Evolutionary conservation across 345 rosid genomes (phyloP).

Genomic region (Corymbia maculata): DNA sequence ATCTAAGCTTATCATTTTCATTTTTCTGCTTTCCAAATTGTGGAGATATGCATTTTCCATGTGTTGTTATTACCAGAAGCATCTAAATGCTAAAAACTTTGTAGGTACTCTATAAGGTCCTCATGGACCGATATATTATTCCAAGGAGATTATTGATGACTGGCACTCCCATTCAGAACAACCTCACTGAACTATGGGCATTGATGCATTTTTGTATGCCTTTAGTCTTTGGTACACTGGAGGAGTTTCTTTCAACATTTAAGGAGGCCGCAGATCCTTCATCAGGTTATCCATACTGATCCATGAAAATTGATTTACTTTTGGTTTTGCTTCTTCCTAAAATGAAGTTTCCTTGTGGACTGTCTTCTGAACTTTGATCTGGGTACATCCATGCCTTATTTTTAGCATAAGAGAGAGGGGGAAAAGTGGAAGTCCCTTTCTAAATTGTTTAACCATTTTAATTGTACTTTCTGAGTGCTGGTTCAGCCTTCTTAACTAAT

Average conservation of each 20-base stretch:
- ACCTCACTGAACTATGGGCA: slow-evolving; percentile 90
- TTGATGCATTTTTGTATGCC: slow-evolving; percentile 95
- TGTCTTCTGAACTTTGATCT: not conserved
- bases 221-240: slow-evolving; percentile 63
- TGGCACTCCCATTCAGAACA: slow-evolving; percentile 88
- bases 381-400: not conserved
- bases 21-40: not conserved
- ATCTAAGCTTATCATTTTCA: not conserved
- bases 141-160: slow-evolving; percentile 86
- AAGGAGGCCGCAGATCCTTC: slow-evolving; percentile 48
- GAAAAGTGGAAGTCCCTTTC: not conserved
- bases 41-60: not conserved
- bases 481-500: not conserved
- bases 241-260: slow-evolving; percentile 62
- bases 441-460: not conserved
- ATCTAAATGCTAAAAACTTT: not conserved
- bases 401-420: not conserved
- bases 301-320: not conserved
- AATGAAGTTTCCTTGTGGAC: not conserved
- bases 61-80: not conserved
- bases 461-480: not conserved
- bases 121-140: slow-evolving; percentile 51
- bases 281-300: slow-evolving; percentile 31
- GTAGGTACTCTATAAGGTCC: slow-evolving; percentile 74
- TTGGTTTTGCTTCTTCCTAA: not conserved